Base-by-base conservation (phyloP, 2,329 filamentous ascomycete genomes). In the Colletotrichum sublineola region DNA sequence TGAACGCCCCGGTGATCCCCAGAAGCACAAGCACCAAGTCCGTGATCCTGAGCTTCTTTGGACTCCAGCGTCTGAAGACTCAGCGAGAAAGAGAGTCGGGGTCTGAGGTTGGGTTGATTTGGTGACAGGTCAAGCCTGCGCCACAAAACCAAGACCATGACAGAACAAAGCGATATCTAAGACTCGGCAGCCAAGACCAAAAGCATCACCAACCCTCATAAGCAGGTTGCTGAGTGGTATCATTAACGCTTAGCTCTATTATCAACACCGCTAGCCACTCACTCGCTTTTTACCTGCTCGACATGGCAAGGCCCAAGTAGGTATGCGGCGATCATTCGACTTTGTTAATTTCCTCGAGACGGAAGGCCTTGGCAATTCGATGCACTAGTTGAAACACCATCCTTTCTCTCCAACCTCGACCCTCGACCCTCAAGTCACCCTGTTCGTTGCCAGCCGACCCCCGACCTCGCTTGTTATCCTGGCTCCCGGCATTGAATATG, bases 341-440 rank as follows among this genome's bases (percentile, higher is more conserved):
- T 53, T 56, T 61, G 66, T 56, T 64, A 57, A 73, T 65, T 46
- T 70, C 48, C 57, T 70, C 70, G 61, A 64, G 60, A 72, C 70
- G 46, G 36, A 42, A 14, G 55, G 29, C 67, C 70, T 73, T 62
- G 70, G 66, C 66, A 65, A 55, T 73, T 56, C 60, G 70, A 65
- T 61, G 70, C 70, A 61, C 48, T 31, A 65, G 70, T 73, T 69
- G 70, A 73, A 73, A 73, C 70, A 50, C 70, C 53, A 40, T 56
- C 58, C 52, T 15, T 57, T 53, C 40, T 58, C 42, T 57, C 36
- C 29, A 31, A 56, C 44, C 44, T n/a, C 9, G n/a, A 48, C 46
- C 9, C 9, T 12, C 38, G 58, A 12, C 40, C 20, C 38, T 60
- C 46, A 20, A 52, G 29, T 44, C 61, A 36, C 55, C 14, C 14